Conservation (phyloP, 495 filamentous ascomycete genomes). For the Penicillium paradoxum region DNA sequence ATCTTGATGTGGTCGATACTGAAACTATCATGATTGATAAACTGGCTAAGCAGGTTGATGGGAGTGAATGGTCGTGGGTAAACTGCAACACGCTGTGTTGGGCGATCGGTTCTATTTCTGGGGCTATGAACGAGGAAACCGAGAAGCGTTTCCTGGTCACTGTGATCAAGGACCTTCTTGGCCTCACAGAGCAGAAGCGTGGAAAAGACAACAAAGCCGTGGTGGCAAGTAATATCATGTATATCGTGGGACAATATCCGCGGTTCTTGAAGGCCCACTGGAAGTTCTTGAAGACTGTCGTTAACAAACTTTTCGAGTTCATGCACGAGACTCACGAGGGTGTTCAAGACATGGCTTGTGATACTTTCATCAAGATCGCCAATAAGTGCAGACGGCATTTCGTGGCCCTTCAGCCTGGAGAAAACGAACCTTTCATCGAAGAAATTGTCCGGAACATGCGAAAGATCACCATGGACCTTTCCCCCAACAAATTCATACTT, state of each 20-base stretch:
- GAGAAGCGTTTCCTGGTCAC: constrained; percentile 98
- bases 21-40: constrained; percentile 99
- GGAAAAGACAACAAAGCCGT: constrained; percentile 99
- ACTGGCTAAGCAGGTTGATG: constrained; percentile 87
- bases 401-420: constrained; percentile 89
- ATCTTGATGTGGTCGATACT: constrained; percentile 95
- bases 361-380: constrained; percentile 99
- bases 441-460: constrained; percentile 94
- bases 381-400: constrained; percentile 98
- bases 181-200: constrained; percentile 96
- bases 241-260: constrained; percentile 98
- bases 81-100: constrained; percentile 99
- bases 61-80: constrained; percentile 95
- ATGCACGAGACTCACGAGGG: constrained; percentile 99
- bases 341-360: constrained; percentile 99
- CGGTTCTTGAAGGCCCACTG: constrained; percentile 98
- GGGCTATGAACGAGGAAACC: constrained; percentile 98
- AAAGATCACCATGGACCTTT: constrained; percentile 90
- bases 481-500: constrained; percentile 98
- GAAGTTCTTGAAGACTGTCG: constrained; percentile 99
- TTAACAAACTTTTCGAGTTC: constrained; percentile 99
- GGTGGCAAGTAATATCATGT: constrained; percentile 99
- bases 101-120: constrained; percentile 97
- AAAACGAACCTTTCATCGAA: constrained; percentile 94
- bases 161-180: constrained; percentile 97